These are phyloP conservation scores for Rhizophlyctis rosea DNA, from an alignment of 192 early-diverging fungal species.

Conservation along the genomic window DNA sequence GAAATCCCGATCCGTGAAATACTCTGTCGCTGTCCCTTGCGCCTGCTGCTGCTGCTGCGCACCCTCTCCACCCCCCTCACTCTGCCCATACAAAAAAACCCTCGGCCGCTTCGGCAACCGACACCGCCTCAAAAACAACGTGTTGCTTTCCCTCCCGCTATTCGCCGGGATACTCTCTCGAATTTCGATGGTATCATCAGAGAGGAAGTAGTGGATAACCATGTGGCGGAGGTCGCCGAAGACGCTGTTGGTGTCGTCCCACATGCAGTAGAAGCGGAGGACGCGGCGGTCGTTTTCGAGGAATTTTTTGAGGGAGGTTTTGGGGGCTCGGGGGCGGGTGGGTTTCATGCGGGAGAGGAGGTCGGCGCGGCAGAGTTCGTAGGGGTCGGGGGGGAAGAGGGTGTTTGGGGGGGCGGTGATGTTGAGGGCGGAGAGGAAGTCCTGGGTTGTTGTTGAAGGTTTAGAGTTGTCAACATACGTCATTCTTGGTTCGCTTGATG, in stretches of 20 bases:
- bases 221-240: conserved; percentile 59
- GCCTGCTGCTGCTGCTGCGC: no score
- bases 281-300: conserved; percentile 61
- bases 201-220: conserved; percentile 60
- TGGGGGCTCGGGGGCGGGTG: conserved; percentile 41
- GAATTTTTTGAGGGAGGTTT: conserved; percentile 53
- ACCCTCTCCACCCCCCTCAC: conserved; percentile 2
- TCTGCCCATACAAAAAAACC: conserved; percentile 25
- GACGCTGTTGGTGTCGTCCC: conserved; percentile 57
- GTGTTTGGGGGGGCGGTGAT: conserved; percentile 35
- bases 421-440: conserved; percentile 31
- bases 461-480: no score
- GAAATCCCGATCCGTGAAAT: conserved; percentile 52
- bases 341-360: conserved; percentile 47
- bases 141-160: conserved; percentile 50
- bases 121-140: conserved; percentile 50
- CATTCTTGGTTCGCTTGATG: neutral
- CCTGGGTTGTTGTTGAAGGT: no score
- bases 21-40: conserved; percentile 38
- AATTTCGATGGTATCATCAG: conserved; percentile 61
- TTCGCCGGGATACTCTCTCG: conserved; percentile 53
- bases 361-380: conserved; percentile 45
- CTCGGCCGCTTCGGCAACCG: conserved; percentile 46
- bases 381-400: conserved; percentile 50
- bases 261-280: conserved; percentile 61